Evolutionary conservation across 2,329 filamentous ascomycete species (phyloP), one percentile per base, ranked within the genome.

Genomic region (Calonectria naviculata): DNA sequence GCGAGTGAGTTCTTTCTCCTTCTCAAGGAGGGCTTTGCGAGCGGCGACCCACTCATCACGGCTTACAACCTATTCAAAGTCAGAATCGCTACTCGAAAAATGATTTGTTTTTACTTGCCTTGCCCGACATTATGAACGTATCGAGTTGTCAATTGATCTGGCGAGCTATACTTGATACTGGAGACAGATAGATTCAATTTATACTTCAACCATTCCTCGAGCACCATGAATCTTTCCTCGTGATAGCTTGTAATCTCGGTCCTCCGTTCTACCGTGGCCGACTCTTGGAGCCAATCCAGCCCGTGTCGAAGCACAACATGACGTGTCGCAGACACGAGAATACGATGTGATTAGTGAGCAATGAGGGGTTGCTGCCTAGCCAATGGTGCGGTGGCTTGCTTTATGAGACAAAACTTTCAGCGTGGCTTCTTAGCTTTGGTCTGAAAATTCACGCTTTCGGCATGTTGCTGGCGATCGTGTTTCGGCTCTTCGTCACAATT

Each of bases 31-130:
- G 4, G 75, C 76, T 49, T 80, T 83, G 52, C 80, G 79, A 38
- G 81, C 79, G 17, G 71, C 61, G 36, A 82, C 74, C 82, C 82
- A 84, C 72, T 84, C 81, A 5, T 81, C 75, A 38, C 74, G 80
- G 34, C 65, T 78, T 10, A 81, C 79, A 24, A 82, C 70, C 81
- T 83, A n/a, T 29, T 24, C 15, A 17, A 15, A n/a, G 52, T 58
- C 10, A 47, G 62, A 42, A 9, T 10, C 6, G 2, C 4, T 21
- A 6, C 28, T 6, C 15, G 12, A 26, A 5, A 15, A 1, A 29
- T 28, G 4, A 10, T 12, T 9, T 15, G 7, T 13, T 29, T n/a
- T 7, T 26, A 15, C 49, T 47, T 47, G 36, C 68, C 41, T 70
- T 70, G 38, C 68, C 63, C n/a, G 63, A 41, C 68, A 70, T 70